Base-by-base conservation (phyloP, 306 rosid genomes). In the Quercus alba region DNA sequence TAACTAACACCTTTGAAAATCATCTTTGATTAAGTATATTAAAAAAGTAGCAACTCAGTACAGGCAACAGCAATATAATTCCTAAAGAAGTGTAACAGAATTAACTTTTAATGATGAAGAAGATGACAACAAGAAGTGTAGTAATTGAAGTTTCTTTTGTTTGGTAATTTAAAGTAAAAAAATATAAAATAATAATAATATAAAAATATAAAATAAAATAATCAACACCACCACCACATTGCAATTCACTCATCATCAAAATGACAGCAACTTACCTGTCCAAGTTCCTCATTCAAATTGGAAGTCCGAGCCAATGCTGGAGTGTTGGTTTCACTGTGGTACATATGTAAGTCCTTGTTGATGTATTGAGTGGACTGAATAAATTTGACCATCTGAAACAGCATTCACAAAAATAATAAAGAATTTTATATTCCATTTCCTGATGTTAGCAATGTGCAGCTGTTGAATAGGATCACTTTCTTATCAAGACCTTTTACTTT, bases 271-370 rank as follows among this genome's bases (percentile, higher is more conserved):
- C 77, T 72, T 84, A 93, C 98, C 98, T 95, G 99, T 54, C 99
- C 99, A 70, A 95, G 94, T 89, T 95, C 99, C 86, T 95, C 99
- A 82, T 95, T 95, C 91, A 95, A 84, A 88, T 95, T 95, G 55
- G 99, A 95, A 64, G 99, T 95, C 85, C 99, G 89, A 77, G 99
- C 99, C 91, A 91, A 82, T 52, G 98, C 99, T 38, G 99, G 98
- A 75, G 99, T 95, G 69, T 95, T 91, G 80, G 90, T 90, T 71
- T 95, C 99, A 26, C 12, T 84, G 75, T 95, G 99, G 85, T 87
- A 95, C 99, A 95, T 95, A 66, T 79, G 82, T 81, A 93, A 85
- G 84, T 95, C 99, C 86, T 93, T 95, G 83, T 95, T 93, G 87
- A 95, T 95, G 79, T 87, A 95, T 85, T 95, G 99, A 68, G 99